A percentile compares a stretch with the other conserved stretches of the same genome.
These are phyloP conservation scores for Pseudodiploospora longispora DNA, from an alignment of 2,329 filamentous ascomycete genomes.

Conservation along the genomic window DNA sequence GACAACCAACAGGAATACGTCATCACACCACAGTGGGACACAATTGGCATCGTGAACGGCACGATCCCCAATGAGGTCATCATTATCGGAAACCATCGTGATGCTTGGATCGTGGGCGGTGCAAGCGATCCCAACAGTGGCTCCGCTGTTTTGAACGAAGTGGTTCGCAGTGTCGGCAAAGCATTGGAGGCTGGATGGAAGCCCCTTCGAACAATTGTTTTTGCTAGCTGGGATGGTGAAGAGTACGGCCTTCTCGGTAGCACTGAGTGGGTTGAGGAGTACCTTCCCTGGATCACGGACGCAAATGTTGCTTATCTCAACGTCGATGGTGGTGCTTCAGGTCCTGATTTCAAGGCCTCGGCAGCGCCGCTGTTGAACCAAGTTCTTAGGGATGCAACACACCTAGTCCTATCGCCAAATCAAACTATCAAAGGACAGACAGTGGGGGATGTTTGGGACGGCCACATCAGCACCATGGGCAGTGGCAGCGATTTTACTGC, in stretches of 20 bases:
- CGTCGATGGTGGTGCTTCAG: conserved; percentile 66
- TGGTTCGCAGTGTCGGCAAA: conserved; percentile 65
- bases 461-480: conserved; percentile 56
- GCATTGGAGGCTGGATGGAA: conserved; percentile 53
- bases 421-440: conserved; percentile 67
- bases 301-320: conserved; percentile 78
- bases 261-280: conserved; percentile 91
- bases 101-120: conserved; percentile 84
- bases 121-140: conserved; percentile 78
- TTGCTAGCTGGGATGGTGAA: conserved; percentile 75
- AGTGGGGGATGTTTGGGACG: conserved; percentile 60
- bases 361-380: conserved; percentile 72
- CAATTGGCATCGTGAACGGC: conserved; percentile 87
- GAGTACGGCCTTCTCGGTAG: conserved; percentile 82
- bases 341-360: conserved; percentile 53
- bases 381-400: conserved; percentile 59
- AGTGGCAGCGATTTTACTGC: conserved; percentile 68
- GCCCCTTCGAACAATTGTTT: conserved; percentile 79
- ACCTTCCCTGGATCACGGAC: conserved; percentile 67
- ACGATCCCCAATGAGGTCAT: conserved; percentile 78
- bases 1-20: conserved; percentile 75
- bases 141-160: conserved; percentile 70
- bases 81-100: conserved; percentile 84
- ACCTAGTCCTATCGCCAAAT: conserved; percentile 61
- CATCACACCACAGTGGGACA: conserved; percentile 80